Evolutionary conservation across 2,329 filamentous ascomycete genomes (phyloP), one percentile per base, ranked within the genome.

Genomic region (Xylariaceae sp.): DNA sequence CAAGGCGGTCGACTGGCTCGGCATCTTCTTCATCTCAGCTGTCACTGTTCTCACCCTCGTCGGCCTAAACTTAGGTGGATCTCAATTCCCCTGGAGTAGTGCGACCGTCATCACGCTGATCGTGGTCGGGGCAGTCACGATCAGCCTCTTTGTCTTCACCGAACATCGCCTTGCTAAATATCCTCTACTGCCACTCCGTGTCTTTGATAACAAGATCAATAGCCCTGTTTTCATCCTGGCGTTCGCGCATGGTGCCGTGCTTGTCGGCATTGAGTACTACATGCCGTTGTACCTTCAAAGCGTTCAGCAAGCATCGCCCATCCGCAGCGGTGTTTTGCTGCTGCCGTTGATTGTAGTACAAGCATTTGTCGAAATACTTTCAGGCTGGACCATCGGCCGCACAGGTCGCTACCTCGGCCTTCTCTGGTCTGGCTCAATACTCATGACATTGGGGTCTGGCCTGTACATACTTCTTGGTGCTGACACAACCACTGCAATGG

Each of bases 41-140:
- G 89, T 86, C 19, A 90, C 87, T 0, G 74, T 94, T 18, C 92
- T 95, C 88, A 76, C 95, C 57, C 80, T 95, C 5, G 81, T 95
- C 35, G 90, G 89, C 0, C 79, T 96, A 9, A 86, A 95, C 62
- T 89, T 91, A 53, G 90, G 90, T 47, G 90, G 89, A 44, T 79
- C 89, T 45, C 75, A 76, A 27, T 81, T 80, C 55, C 85, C 90
- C 1, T 95, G 89, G 90, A 68, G 70, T 45, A 90, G 86, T 0
- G 75, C 86, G 2, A 84, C 80, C 1, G 86, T 90, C 31, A 76
- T 95, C 58, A 90, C 87, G 62, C 75, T 95, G 18, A 76, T 95
- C 55, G 71, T 92, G 44, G 89, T 91, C 58, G 89, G 89, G 15
- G 62, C 80, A 19, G 48, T 86, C 19, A 75, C 77, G 10, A 74